Conservation (phyloP, 164 flowering plant species). For the Euptelea pleiosperma region DNA sequence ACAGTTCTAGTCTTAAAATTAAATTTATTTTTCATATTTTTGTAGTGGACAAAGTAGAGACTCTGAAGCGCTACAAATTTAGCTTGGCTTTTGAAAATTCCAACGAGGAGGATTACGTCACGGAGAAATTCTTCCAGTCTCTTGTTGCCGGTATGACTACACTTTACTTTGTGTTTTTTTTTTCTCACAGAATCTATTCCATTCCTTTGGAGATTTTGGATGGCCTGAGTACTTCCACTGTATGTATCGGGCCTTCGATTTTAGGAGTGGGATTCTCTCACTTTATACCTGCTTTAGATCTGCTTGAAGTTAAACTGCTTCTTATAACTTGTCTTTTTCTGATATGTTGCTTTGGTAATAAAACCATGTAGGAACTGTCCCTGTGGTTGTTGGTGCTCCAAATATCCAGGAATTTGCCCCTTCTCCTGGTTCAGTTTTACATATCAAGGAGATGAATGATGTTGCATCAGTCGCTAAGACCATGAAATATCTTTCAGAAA, state of each 20-base stretch:
- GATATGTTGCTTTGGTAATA: not conserved
- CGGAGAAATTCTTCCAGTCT: conserved; percentile 97
- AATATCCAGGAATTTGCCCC: conserved; percentile 94
- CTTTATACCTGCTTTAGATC: not conserved
- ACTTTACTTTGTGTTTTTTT: not conserved
- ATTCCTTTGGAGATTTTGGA: conserved; percentile 35
- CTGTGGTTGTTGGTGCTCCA: conserved; percentile 95
- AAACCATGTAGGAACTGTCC: conserved; percentile 57
- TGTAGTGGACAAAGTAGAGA: conserved; percentile 86
- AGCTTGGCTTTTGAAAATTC: conserved; percentile 99
- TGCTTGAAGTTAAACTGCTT: conserved; percentile 4
- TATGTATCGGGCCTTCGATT: not conserved
- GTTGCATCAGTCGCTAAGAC: conserved; percentile 29
- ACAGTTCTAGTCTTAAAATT: not conserved
- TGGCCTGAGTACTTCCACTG: conserved; percentile 34
- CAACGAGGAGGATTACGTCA: conserved; percentile 97
- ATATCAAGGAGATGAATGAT: conserved; percentile 65
- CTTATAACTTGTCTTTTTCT: not conserved
- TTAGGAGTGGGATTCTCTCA: not conserved
- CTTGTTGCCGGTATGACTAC: conserved; percentile 84
- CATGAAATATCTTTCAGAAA: conserved; percentile 53
- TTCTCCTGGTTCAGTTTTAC: conserved; percentile 58
- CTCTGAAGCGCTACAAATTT: conserved; percentile 85
- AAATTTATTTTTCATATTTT: conserved; percentile 11
- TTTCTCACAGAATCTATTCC: not conserved